Base-by-base conservation (phyloP, 768 basidiomycete species). In the Hygrocybe punicea region DNA sequence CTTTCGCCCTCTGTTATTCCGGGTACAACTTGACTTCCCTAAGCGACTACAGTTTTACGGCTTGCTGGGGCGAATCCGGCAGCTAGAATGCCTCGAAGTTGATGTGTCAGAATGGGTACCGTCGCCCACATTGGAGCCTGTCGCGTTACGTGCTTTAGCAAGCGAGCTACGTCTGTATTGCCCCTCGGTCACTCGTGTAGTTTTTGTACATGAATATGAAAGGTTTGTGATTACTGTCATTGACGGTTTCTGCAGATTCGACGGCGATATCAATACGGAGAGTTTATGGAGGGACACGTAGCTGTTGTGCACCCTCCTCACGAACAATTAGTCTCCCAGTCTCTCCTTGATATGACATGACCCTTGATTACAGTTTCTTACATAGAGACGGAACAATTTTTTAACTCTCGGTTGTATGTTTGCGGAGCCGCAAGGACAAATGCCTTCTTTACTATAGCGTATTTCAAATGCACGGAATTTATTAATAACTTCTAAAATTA, bases 21-120 rank as follows among this genome's bases (percentile, higher is more conserved):
- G 19, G 7, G 2, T 47, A 2, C 21, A 47, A 57, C 3, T 39
- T 21, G 8, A 29, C 33, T 42, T 19, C 48, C 36, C 55, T 13
- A 60, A 87, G 86, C 79, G 86, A 24, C 76, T 89, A 37, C 70
- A 72, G 33, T 83, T 87, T 65, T 87, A 87, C 59, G 82, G 80
- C 4, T 69, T 81, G 25, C 73, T 87, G 56, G 81, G 82, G 74
- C 78, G 72, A 24, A 72, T 87, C 23, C 73, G 72, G 1, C 71
- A 66, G 11, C 73, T 87, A 11, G 73, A 77, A 58, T 84, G 81
- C 60, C 64, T 84, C 48, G 86, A 87, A 61, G 71, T 87, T 6
- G 86, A 87, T 40, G 75, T 87, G 24, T 81, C 82, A 17, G 80
- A 82, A 50, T 89, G 86, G 86, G 76, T 78, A 4, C 86, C 86